Percentiles rank a stretch among this genome's conserved stretches.
These are phyloP conservation scores for Malus hybrid DNA, from an alignment of 331 rosid genomes.

Conservation along the genomic window DNA sequence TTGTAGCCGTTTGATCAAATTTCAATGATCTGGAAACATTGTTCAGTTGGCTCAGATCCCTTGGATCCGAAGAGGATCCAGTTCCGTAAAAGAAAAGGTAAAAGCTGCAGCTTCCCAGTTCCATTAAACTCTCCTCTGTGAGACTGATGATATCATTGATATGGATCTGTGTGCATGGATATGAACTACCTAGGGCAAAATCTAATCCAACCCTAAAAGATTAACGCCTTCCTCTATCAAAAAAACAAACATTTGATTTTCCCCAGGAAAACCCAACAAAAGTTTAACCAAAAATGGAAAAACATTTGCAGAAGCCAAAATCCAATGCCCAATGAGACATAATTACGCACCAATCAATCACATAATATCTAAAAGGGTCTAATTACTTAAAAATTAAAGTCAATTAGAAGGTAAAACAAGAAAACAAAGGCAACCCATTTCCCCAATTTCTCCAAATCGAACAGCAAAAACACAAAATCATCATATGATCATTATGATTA, in stretches of 20 bases:
- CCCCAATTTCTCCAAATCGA: not conserved
- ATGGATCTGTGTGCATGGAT: slow-evolving; percentile 4
- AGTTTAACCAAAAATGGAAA: slow-evolving; percentile 3
- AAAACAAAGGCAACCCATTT: slow-evolving; percentile 15
- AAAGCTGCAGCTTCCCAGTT: slow-evolving; percentile 10
- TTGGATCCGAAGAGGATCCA: too few species aligned
- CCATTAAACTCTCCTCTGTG: not conserved
- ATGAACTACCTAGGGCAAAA: not conserved
- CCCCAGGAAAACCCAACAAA: slow-evolving; percentile 6
- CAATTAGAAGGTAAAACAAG: not conserved
- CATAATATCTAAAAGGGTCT: not conserved
- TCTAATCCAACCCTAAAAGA: not conserved
- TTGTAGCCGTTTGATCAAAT: too few species aligned
- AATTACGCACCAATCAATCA: not conserved
- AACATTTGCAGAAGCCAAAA: not conserved
- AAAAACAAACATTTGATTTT: not conserved
- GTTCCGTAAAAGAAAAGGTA: not conserved
- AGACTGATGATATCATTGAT: not conserved
- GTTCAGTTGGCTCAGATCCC: too few species aligned
- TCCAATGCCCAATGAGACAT: not conserved
- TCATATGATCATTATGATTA: slow-evolving; percentile 22
- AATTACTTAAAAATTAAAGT: not conserved
- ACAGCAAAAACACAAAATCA: slow-evolving; percentile 26
- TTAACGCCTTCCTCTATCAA: not conserved
- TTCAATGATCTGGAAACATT: too few species aligned